These are phyloP conservation scores for Penicillium ochrochloron DNA, from an alignment of 495 filamentous ascomycete genomes.

Conservation along the genomic window DNA sequence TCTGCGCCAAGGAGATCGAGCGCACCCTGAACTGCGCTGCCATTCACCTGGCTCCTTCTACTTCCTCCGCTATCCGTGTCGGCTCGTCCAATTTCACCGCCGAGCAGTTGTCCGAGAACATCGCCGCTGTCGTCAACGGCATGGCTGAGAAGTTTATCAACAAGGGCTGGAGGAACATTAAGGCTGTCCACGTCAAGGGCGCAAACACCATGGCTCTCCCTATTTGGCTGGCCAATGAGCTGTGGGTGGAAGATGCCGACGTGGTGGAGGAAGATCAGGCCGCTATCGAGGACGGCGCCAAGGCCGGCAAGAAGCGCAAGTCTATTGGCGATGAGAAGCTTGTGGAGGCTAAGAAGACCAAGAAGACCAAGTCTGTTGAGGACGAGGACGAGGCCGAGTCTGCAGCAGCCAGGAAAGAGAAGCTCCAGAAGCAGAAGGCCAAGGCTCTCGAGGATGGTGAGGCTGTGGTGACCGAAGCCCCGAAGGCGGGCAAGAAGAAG, in stretches of 20 bases:
- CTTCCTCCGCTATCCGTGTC: conserved; percentile 68
- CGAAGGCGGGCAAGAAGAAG: conserved; percentile 49
- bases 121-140: conserved; percentile 68
- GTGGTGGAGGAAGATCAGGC: conserved; percentile 66
- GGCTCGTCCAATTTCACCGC: conserved; percentile 73
- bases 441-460: conserved; percentile 50
- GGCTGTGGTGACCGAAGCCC: conserved; percentile 27
- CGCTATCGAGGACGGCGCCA: conserved; percentile 54
- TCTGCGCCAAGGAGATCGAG: conserved; percentile 72
- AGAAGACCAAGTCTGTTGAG: conserved; percentile 49
- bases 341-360: conserved; percentile 62
- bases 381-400: conserved; percentile 55
- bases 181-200: conserved; percentile 85
- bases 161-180: conserved; percentile 83
- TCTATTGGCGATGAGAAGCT: conserved; percentile 58
- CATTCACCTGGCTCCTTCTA: conserved; percentile 71
- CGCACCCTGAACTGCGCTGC: conserved; percentile 70
- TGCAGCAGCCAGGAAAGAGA: conserved; percentile 62
- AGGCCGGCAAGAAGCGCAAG: conserved; percentile 71
- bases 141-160: conserved; percentile 78
- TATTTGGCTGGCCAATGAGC: conserved; percentile 86
- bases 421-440: conserved; percentile 58
- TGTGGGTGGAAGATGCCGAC: conserved; percentile 84
- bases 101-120: conserved; percentile 78
- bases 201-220: conserved; percentile 84